Base-by-base conservation (phyloP, 768 basidiomycete genomes). In the Collybiopsis confluens region DNA sequence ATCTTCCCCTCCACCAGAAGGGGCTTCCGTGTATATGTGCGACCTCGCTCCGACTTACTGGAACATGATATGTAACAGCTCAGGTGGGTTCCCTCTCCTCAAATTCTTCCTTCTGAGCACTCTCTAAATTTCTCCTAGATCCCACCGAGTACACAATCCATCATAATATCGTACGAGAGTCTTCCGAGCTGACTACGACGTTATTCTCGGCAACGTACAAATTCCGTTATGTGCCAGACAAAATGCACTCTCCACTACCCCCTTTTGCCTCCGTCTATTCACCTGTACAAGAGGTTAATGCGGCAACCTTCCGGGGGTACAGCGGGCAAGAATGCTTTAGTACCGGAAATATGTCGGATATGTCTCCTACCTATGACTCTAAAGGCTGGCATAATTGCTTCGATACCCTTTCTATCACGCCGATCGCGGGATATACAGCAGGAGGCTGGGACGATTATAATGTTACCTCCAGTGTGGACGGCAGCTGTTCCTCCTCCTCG, bases 91-190 rank as follows among this genome's bases (percentile, higher is more conserved):
- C n/a, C n/a, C 15, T 45, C 16, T 28, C 28, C 5, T n/a, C n/a
- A 4, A 20, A 3, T 21, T 28, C 26, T 20, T 9, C 4, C n/a
- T 42, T 40, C 42, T n/a, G 50, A 54, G 45, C 35, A 48, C 27
- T 27, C 20, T 27, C 18, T n/a, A 11, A 41, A 13, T 42, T 16
- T 23, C 23, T 44, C 11, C 16, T 56, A 89, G 88, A 90, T 66
- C 83, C 85, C 20, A 80, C 84, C 3, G 67, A 76, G 52, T 89
- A 79, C 65, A 80, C 77, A 2, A 86, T 90, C 61, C 68, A 81
- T 40, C 88, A 90, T 62, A 80, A 85, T 46, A 81, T 90, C 43
- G 60, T 71, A 24, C 68, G 71, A 53, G 68, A 71, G 4, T 24
- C 30, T 37, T 24, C 35, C 30, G 28, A 33, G 13, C 18, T 18